Base-by-base conservation (phyloP, 2,329 filamentous ascomycete species). In the Beauveria australis region DNA sequence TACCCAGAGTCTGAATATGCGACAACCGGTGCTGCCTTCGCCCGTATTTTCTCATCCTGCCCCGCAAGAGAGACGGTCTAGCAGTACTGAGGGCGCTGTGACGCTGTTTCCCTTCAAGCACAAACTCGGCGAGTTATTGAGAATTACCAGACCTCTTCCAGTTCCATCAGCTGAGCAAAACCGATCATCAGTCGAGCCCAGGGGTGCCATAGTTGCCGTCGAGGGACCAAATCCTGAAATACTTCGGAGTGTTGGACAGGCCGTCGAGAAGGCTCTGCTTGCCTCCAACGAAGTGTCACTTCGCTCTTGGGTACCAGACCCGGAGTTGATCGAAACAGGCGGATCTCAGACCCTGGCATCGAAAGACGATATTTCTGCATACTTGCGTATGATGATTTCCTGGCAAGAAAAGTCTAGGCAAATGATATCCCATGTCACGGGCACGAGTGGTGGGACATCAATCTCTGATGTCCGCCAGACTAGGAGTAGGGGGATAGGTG, bases 131-230 rank as follows among this genome's bases (percentile, higher is more conserved):
- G 81, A 93, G 2, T 78, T 97, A 40, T 80, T 85, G 18, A 86
- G 85, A 63, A 91, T 97, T 65, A 88, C 88, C 51, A 89, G 88
- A 26, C 86, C 89, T 0, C 77, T 90, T 16, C 74, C 76, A 6
- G 66, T 75, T 18, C 51, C 19, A 12, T 68, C 75, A 1, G 68
- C 37, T 28, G 48, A 71, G 5, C 71, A 73, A 3, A 70, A 68
- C 7, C 67, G 66, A 4, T 64, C 68, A 3, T 63, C 64, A 1
- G 70, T 73, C 62, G 74, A 78, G 66, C 76, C 78, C 7, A 83
- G 92, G n/a, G 92, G 93, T 0, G 84, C 89, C 0, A 82, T 97
- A 43, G 87, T 97, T 63, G 88, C 90, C 0, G 77, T 97, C 30
- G 93, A 97, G 72, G 92, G 92, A 1, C 80, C 88, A 19, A 82